Conservation (phyloP, 2,329 filamentous ascomycete species). For the Xylariales sp. region DNA sequence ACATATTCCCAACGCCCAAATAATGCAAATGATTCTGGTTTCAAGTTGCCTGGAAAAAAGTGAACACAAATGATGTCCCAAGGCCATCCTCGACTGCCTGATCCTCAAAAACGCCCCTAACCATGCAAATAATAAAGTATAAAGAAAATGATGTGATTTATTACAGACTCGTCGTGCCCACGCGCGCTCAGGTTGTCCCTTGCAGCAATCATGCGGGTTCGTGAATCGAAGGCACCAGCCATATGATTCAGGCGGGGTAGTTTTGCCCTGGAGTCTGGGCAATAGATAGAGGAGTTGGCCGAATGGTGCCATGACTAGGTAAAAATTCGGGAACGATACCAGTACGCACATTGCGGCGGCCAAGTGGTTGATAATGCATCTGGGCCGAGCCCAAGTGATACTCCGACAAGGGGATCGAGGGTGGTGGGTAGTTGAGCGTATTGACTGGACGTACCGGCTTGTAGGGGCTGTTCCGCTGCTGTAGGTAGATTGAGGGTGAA, state of each 20-base stretch:
- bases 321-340: slow-evolving; percentile 66
- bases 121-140: slow-evolving; percentile 4
- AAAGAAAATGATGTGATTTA: neutral
- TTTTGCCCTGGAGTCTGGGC: slow-evolving; percentile 5
- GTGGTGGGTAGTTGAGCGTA: slow-evolving; percentile 84
- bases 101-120: slow-evolving; percentile 4
- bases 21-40: slow-evolving; percentile 3
- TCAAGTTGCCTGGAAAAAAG: neutral
- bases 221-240: neutral
- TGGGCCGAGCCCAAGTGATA: slow-evolving; percentile 66
- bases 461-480: slow-evolving; percentile 87
- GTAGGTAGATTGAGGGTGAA: slow-evolving; percentile 83
- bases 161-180: no score
- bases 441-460: slow-evolving; percentile 85
- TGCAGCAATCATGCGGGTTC: neutral
- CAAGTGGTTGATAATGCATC: slow-evolving; percentile 80
- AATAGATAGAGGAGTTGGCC: slow-evolving; percentile 10
- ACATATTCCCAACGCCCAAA: slow-evolving; percentile 5
- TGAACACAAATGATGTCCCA: neutral
- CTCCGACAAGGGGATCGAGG: slow-evolving; percentile 72
- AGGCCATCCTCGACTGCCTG: neutral
- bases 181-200: no score
- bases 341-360: slow-evolving; percentile 63
- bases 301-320: slow-evolving; percentile 14
- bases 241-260: slow-evolving; percentile 4